These are phyloP conservation scores for Globisporangium emineosum DNA, from an alignment of 352 stramenopile genomes.

Conservation along the genomic window DNA sequence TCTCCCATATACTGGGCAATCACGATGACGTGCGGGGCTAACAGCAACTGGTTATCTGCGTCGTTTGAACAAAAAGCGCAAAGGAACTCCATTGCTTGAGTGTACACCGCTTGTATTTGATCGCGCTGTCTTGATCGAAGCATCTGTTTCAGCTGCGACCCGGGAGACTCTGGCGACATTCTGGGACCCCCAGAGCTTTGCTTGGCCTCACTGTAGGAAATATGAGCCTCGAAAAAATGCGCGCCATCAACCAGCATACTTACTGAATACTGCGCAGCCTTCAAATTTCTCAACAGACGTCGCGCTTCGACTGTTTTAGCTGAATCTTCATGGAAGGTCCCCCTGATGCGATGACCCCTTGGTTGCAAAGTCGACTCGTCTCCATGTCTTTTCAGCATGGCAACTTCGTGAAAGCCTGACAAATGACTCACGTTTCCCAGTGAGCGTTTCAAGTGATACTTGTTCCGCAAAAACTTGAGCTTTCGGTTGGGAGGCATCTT, in stretches of 20 bases:
- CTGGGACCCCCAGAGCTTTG: not conserved
- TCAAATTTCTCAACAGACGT: slow-evolving; percentile 56
- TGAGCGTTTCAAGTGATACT: slow-evolving; percentile 31
- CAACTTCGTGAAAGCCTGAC: slow-evolving; percentile 46
- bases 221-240: slow-evolving; percentile 65
- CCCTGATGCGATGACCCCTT: not conserved
- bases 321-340: slow-evolving; percentile 10
- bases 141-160: slow-evolving; percentile 29
- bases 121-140: slow-evolving; percentile 44
- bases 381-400: slow-evolving; percentile 8
- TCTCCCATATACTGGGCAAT: slow-evolving; percentile 53
- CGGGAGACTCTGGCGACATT: slow-evolving; percentile 17
- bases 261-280: slow-evolving; percentile 52
- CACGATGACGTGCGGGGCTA: slow-evolving; percentile 46
- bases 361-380: not conserved
- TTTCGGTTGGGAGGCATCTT: slow-evolving; percentile 56
- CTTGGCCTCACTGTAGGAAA: slow-evolving; percentile 19
- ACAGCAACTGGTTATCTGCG: slow-evolving; percentile 40
- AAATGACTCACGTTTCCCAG: slow-evolving; percentile 46
- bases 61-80: slow-evolving; percentile 46
- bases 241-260: slow-evolving; percentile 67
- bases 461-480: slow-evolving; percentile 23
- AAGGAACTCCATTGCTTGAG: slow-evolving; percentile 57
- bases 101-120: slow-evolving; percentile 53
- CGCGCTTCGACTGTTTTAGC: slow-evolving; percentile 39